Conservation (phyloP, 2,329 filamentous ascomycete species). For the Chrysoporthe deuterocubensis region DNA sequence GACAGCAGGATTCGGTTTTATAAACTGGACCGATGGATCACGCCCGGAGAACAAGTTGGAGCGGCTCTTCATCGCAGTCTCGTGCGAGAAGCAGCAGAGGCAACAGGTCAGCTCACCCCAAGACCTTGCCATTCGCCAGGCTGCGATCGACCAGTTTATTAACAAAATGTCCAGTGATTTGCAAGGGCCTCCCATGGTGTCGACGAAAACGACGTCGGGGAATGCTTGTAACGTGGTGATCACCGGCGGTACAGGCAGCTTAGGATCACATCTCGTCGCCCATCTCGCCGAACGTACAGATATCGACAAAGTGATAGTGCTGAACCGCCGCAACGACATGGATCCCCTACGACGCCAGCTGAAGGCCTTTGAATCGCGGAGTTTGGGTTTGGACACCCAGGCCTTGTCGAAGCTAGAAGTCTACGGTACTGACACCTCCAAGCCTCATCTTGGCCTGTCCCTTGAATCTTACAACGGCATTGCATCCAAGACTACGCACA, state of each 20-base stretch:
- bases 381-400: slow-evolving; percentile 11
- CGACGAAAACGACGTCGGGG: too few species aligned
- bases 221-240: slow-evolving; percentile 37
- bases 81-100: too few species aligned
- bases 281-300: slow-evolving; percentile 34
- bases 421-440: slow-evolving; percentile 45
- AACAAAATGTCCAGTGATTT: too few species aligned
- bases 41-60: too few species aligned
- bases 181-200: too few species aligned
- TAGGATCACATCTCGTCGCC: slow-evolving; percentile 43
- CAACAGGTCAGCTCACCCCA: too few species aligned
- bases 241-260: slow-evolving; percentile 45
- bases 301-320: slow-evolving; percentile 44
- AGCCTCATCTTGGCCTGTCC: slow-evolving; percentile 48
- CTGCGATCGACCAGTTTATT: slow-evolving; percentile 35
- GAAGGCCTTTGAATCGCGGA: slow-evolving; percentile 29
- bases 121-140: background rate
- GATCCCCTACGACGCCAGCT: slow-evolving; percentile 39
- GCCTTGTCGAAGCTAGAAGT: slow-evolving; percentile 43
- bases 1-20: too few species aligned
- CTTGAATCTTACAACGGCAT: slow-evolving; percentile 43
- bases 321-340: slow-evolving; percentile 46
- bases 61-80: too few species aligned
- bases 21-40: too few species aligned
- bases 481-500: slow-evolving; percentile 47